phyloP scores from a whole-genome alignment of 192 early-diverging fungal species.

The Dissophora ornata region DNA sequence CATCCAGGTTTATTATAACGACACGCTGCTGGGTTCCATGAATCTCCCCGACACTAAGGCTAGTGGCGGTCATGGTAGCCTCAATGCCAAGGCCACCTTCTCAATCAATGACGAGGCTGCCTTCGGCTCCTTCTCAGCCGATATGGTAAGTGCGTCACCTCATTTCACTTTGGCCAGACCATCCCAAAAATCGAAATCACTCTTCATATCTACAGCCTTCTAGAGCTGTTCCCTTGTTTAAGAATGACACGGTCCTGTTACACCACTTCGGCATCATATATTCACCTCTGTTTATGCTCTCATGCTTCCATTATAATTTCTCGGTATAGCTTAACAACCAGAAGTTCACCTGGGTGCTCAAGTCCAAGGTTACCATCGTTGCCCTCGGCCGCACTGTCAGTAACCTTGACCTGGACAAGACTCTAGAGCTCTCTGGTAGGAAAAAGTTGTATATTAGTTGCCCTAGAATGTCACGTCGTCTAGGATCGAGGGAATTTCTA shows the following conservation, averaged over 20 bases:
- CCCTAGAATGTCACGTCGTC: too few species aligned
- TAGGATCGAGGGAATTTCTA: too few species aligned
- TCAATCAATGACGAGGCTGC: slow-evolving; percentile 28
- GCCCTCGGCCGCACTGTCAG: slow-evolving; percentile 49
- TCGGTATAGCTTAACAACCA: slow-evolving; percentile 21
- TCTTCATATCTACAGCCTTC: too few species aligned
- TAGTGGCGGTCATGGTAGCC: slow-evolving; percentile 29
- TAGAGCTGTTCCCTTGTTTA: too few species aligned
- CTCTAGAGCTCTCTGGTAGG: slow-evolving; percentile 39
- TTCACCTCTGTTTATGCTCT: not conserved
- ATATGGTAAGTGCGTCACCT: slow-evolving; percentile 54
- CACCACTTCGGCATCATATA: not conserved
- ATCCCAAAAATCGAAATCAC: too few species aligned
- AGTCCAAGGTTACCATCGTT: slow-evolving; percentile 46
- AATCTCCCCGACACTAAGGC: slow-evolving; percentile 38
- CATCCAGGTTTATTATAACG: slow-evolving; percentile 56
- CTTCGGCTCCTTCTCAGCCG: slow-evolving; percentile 53
- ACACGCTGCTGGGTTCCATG: slow-evolving; percentile 38
- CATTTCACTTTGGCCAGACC: not conserved
- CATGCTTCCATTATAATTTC: not conserved
- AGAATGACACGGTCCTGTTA: not conserved
- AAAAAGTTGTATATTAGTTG: not conserved
- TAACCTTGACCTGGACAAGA: slow-evolving; percentile 45
- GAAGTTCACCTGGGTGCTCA: slow-evolving; percentile 44
- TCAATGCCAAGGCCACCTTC: slow-evolving; percentile 13